phyloP scores from a whole-genome alignment of 139 green algal genomes.

The Edaphochlamys debaryana region DNA sequence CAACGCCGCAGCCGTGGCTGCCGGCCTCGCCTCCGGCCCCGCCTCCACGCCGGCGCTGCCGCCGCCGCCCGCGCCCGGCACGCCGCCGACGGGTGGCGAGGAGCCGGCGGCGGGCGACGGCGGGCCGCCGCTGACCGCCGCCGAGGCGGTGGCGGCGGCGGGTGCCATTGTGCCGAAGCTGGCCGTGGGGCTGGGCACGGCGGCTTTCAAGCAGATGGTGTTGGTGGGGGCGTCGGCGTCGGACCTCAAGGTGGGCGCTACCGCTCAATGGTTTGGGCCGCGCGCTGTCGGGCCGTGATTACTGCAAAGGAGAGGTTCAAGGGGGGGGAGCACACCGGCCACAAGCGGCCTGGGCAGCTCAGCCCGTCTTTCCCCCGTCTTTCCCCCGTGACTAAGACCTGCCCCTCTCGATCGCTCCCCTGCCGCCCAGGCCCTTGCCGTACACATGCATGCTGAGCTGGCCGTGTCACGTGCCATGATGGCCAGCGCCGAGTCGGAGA shows the following conservation, averaged over 20 bases:
- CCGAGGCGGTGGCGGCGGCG: not conserved
- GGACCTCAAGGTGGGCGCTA: conserved; percentile 31
- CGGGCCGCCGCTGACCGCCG: not conserved
- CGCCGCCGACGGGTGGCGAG: not conserved
- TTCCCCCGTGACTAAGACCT: too few relatives aligned
- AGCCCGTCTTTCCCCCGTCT: too few relatives aligned
- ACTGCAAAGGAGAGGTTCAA: too few relatives aligned
- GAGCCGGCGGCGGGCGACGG: not conserved
- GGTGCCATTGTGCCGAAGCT: conserved; percentile 24
- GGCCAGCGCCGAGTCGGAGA: conserved; percentile 8
- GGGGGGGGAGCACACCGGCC: too few relatives aligned
- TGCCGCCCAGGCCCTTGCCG: not conserved
- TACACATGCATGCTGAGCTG: conserved; percentile 39
- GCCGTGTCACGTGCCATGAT: not conserved
- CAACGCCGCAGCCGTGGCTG: not conserved
- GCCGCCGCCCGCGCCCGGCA: not conserved
- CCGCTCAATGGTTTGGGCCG: too few relatives aligned
- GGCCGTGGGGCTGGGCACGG: conserved; percentile 8
- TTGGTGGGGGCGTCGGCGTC: not conserved
- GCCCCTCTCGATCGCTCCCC: too few relatives aligned
- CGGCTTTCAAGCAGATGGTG: conserved; percentile 28
- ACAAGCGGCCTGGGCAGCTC: too few relatives aligned
- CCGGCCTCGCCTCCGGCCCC: not conserved
- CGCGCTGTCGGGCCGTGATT: too few relatives aligned
- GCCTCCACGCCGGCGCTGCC: not conserved